These are phyloP conservation scores for Neurospora sp. DNA, from an alignment of 495 filamentous ascomycete species.

Conservation along the genomic window DNA sequence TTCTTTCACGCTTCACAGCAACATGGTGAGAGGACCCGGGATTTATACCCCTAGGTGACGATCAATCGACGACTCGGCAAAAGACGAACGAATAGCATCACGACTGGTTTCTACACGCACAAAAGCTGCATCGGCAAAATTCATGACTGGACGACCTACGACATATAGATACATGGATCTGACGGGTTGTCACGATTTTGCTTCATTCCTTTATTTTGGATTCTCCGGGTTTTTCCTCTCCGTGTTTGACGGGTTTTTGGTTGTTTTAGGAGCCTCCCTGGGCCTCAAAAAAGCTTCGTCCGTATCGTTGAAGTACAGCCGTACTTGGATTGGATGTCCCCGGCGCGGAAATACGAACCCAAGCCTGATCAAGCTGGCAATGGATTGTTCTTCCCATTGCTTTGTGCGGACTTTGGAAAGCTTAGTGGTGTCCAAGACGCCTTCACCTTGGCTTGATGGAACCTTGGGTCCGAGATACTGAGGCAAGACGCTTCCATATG, in stretches of 20 bases:
- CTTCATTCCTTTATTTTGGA: neutral
- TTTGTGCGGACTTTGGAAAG: neutral
- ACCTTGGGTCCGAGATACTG: neutral
- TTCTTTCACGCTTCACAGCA: slow-evolving; percentile 41
- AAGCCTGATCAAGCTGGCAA: neutral
- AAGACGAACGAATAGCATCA: neutral
- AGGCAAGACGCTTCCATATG: neutral
- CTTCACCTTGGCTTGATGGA: neutral
- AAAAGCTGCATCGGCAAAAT: neutral
- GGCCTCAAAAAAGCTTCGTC: neutral
- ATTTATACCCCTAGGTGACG: slow-evolving; percentile 19
- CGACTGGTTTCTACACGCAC: neutral
- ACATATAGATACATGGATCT: slow-evolving; percentile 2
- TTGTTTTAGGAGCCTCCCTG: neutral
- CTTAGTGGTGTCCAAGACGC: neutral
- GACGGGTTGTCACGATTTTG: slow-evolving; percentile 6
- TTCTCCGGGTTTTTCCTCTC: neutral
- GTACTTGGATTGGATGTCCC: neutral
- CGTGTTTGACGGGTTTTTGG: neutral
- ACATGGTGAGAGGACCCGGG: slow-evolving; percentile 15
- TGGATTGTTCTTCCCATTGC: neutral
- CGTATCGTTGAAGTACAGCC: neutral
- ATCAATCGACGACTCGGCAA: slow-evolving; percentile 4
- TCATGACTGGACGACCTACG: neutral
- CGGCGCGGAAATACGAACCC: neutral